A percentile compares a stretch with the other conserved stretches of the same genome.
These are phyloP conservation scores for Neurospora sp. DNA, from an alignment of 495 filamentous ascomycete species.

Conservation along the genomic window DNA sequence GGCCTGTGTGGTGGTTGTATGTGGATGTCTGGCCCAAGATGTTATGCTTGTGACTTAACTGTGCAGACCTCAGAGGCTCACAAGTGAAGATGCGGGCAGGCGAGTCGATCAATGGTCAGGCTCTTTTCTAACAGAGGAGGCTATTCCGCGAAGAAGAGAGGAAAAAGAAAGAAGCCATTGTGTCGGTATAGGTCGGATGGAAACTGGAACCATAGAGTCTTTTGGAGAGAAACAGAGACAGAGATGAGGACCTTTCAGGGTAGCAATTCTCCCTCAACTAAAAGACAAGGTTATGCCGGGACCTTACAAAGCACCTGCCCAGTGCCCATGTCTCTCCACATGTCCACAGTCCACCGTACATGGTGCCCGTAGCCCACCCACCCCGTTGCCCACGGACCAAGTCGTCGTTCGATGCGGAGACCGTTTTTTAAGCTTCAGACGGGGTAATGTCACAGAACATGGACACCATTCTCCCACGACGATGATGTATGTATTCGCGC, in stretches of 20 bases:
- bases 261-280: not conserved
- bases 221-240: not conserved
- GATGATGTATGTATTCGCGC: not conserved
- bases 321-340: not conserved
- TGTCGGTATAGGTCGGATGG: not conserved
- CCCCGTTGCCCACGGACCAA: not conserved
- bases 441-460: not conserved
- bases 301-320: not conserved
- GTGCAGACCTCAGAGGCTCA: not conserved
- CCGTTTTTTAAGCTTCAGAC: not conserved
- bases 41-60: not conserved
- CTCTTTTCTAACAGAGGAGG: not conserved
- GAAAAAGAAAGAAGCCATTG: not conserved
- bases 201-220: not conserved
- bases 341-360: not conserved
- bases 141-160: not conserved
- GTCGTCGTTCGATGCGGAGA: not conserved
- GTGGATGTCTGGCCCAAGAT: not conserved
- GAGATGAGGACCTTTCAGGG: not conserved
- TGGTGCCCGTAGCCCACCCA: not conserved
- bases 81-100: not conserved
- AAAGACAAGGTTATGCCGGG: not conserved
- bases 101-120: not conserved
- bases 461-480: not conserved
- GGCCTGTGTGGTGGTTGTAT: not conserved